Conservation (phyloP, 2,329 filamentous ascomycete genomes). For the Alternaria conjuncta region DNA sequence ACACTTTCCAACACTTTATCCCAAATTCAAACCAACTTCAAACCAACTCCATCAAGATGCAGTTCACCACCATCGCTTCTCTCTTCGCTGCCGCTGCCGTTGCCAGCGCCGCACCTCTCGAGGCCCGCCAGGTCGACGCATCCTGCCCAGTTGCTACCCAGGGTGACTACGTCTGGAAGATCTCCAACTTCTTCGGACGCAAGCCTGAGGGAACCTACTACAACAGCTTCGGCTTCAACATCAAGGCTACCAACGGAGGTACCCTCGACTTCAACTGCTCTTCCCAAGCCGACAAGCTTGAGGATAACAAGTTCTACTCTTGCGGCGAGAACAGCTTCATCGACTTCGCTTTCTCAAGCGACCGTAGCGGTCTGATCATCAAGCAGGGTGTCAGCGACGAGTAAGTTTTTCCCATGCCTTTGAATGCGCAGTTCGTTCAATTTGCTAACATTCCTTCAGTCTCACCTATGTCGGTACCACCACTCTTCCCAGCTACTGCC, state of each 20-base stretch:
- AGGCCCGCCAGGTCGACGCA: conserved; percentile 7
- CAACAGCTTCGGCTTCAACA: conserved; percentile 23
- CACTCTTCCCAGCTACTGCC: conserved; percentile 21
- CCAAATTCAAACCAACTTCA: not conserved
- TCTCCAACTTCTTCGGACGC: conserved; percentile 24
- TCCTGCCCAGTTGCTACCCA: conserved; percentile 8
- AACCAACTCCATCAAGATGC: conserved; percentile 17
- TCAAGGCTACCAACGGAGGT: conserved; percentile 22
- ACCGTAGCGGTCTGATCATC: conserved; percentile 21
- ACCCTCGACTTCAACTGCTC: conserved; percentile 18
- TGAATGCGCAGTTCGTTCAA: not conserved
- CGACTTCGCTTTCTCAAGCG: conserved; percentile 18
- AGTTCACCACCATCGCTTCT: conserved; percentile 24
- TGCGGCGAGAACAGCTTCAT: conserved; percentile 22
- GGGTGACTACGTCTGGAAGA: conserved; percentile 31
- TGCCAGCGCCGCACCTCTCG: conserved; percentile 17
- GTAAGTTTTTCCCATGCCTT: conserved; percentile 5
- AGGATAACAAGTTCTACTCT: conserved; percentile 17
- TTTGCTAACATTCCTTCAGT: conserved; percentile 9
- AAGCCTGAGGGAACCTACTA: conserved; percentile 26
- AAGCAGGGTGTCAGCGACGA: conserved; percentile 17
- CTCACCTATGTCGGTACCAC: conserved; percentile 19
- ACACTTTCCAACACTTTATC: not conserved
- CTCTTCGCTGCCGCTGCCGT: conserved; percentile 21
- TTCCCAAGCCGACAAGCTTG: not conserved